Evolutionary conservation across 2,329 filamentous ascomycete genomes (phyloP).

Genomic region (Ilyonectria sp.): DNA sequence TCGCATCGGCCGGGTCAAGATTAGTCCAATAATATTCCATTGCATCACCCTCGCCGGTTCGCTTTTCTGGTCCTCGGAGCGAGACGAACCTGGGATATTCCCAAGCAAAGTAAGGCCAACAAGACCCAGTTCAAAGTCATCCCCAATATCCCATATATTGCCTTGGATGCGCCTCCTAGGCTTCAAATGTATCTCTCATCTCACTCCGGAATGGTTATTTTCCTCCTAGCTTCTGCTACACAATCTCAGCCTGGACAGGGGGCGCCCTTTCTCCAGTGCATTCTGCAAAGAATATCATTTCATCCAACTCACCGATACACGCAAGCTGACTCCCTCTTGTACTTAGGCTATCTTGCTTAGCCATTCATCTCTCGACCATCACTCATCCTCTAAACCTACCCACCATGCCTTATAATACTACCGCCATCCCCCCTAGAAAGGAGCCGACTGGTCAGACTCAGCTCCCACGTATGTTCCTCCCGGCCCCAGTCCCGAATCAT

Average conservation of each 20-base stretch:
- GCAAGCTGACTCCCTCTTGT: background rate
- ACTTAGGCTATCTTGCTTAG: conserved; percentile 6
- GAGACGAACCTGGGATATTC: background rate
- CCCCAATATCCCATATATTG: background rate
- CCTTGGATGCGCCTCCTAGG: too few species aligned
- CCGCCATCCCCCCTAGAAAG: conserved; percentile 83
- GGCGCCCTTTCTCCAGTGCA: background rate
- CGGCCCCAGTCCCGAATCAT: conserved; percentile 22
- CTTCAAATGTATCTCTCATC: too few species aligned
- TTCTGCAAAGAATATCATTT: background rate
- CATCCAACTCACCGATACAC: background rate
- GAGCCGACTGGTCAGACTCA: conserved; percentile 89
- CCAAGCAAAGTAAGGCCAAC: conserved; percentile 15
- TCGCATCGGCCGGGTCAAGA: background rate
- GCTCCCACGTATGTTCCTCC: conserved; percentile 80
- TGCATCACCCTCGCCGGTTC: background rate
- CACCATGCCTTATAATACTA: conserved; percentile 91
- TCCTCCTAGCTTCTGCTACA: background rate
- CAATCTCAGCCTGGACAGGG: background rate
- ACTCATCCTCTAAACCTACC: background rate
- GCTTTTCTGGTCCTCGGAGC: background rate
- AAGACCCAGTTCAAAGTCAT: background rate
- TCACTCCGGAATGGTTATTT: too few species aligned
- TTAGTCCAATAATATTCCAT: conserved; percentile 1
- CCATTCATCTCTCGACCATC: background rate